A percentile compares a stretch with the other conserved stretches of the same genome.
phyloP scores from a whole-genome alignment of 2,329 filamentous ascomycete species.

The Xylaria sp. region DNA sequence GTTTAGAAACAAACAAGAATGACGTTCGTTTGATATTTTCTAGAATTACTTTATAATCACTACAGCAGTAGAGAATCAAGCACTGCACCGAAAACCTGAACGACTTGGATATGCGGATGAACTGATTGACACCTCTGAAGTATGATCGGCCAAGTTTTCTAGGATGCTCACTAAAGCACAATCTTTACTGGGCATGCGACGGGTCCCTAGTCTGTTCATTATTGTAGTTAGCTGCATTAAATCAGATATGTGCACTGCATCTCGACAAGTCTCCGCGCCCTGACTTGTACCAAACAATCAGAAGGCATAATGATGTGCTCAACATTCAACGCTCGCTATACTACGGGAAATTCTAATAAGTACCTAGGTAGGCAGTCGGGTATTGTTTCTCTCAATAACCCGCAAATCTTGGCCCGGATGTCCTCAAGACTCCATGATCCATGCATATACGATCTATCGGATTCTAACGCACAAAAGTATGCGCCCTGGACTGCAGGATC shows the following conservation, averaged over 20 bases:
- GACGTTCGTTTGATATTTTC: background rate
- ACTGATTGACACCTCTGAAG: too few species aligned
- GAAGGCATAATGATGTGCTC: background rate
- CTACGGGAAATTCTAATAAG: background rate
- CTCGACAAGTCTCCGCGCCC: too few species aligned
- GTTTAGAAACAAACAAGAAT: background rate
- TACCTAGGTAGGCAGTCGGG: background rate
- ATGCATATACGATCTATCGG: constrained; percentile 21
- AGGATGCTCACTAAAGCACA: too few species aligned
- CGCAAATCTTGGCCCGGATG: background rate
- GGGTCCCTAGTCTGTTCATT: too few species aligned
- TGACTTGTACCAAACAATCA: background rate
- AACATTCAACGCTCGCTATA: background rate
- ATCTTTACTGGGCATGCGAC: too few species aligned
- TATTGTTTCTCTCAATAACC: background rate
- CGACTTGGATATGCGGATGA: too few species aligned
- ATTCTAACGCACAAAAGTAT: constrained; percentile 11
- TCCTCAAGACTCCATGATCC: constrained; percentile 5
- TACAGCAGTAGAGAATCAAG: too few species aligned
- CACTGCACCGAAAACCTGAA: too few species aligned
- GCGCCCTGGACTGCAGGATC: background rate
- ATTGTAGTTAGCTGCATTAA: too few species aligned
- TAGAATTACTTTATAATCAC: too few species aligned
- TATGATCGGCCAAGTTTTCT: too few species aligned
- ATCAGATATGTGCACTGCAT: too few species aligned